Evolutionary conservation across 73 alveolate species (phyloP).

Genomic region (Paramecium primaurelia): DNA sequence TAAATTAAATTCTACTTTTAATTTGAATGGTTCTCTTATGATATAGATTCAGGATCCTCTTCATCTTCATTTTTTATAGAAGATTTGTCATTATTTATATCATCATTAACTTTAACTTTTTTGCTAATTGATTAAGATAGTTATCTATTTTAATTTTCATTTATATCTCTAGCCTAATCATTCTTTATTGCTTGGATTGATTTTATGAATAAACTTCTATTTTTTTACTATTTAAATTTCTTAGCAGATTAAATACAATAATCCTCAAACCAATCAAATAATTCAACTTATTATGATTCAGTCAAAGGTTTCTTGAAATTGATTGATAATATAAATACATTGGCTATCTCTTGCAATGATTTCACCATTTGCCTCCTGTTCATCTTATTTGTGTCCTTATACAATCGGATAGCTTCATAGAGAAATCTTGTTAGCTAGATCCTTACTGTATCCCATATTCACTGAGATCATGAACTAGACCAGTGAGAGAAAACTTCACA

Average conservation of each 20-base stretch:
- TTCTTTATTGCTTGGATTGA: background rate
- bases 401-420: no score
- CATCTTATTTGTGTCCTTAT: no score
- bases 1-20: background rate
- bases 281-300: background rate
- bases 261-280: conserved; percentile 17
- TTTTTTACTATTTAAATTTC: background rate
- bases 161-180: background rate
- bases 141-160: background rate
- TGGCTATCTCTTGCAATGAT: no score
- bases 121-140: background rate
- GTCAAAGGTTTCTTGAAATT: no score
- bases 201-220: background rate
- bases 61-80: no score
- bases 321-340: no score
- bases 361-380: background rate
- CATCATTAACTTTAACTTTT: background rate
- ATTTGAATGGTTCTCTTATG: background rate
- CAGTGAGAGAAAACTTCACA: background rate
- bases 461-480: no score
- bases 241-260: background rate
- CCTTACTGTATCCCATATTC: no score
- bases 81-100: background rate
- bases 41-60: background rate
- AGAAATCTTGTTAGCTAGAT: no score